Base-by-base conservation (phyloP, 1,139 yeast genomes). In the Pichia sp. region DNA sequence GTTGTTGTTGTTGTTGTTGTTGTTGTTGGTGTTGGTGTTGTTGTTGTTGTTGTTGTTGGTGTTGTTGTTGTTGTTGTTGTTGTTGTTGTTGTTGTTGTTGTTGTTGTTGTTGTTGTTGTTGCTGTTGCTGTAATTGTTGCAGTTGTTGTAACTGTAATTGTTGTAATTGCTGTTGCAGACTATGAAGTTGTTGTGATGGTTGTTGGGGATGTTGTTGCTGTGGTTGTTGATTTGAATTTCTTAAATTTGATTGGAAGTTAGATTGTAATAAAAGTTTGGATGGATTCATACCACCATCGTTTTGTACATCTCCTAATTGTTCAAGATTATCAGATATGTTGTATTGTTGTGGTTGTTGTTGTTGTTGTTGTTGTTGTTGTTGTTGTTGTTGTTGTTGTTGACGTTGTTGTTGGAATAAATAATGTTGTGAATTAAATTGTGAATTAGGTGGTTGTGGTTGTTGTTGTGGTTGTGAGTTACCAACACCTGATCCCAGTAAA, bases 241-340 rank as follows among this genome's bases (percentile, higher is more conserved):
- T 61, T 1, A 60, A 53, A 42, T 68, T 60, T 31, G 72, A 71
- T 49, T 73, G 78, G 53, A 68, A 71, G 46, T 73, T 59, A 1
- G 72, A 63, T 52, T 71, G 75, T 1, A 73, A 69, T 44, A 72
- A 50, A 41, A 71, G 54, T 33, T 70, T 67, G 0, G 73, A 62
- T 14, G 71, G 67, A 46, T 62, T 67, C 48, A 70, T 44, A 28
- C 65, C 61, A 14, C 63, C 67, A 8, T 58, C 52, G 31, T 36
- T 36, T 31, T 53, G 57, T 10, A 38, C 27, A 41, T 41, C 44
- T 27, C 44, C 47, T 29, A 44, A n/a, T 14, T 53, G 55, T 2
- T 50, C 53, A 8, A 55, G 27, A 3, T 44, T 31, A 29, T 51
- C 48, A 11, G 29, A 6, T 39, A 25, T 13, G 19, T 22, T 39